Evolutionary conservation across 1,284 basidiomycete genomes (phyloP).

Genomic region (Moesziomyces sp.): DNA sequence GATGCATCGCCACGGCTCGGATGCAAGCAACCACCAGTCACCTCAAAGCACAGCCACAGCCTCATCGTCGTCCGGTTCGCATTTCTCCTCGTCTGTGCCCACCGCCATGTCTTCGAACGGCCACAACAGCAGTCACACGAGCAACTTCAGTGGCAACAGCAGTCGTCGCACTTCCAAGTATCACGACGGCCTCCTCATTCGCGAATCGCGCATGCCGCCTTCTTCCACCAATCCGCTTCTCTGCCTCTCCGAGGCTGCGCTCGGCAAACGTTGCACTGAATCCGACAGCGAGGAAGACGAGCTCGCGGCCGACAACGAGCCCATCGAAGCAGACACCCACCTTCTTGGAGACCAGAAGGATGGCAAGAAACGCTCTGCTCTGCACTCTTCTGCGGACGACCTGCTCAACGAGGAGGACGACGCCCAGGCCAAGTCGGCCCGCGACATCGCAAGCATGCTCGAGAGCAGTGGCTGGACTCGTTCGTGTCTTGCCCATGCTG

Average conservation of each 20-base stretch:
- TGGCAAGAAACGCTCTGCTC: conserved; percentile 20
- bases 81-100: conserved; percentile 22
- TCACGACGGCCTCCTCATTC: conserved; percentile 46
- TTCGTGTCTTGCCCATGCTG: conserved; percentile 38
- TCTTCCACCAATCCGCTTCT: conserved; percentile 48
- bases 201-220: conserved; percentile 44
- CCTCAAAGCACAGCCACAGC: conserved; percentile 29
- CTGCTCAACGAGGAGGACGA: conserved; percentile 28
- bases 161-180: conserved; percentile 42
- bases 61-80: conserved; percentile 19
- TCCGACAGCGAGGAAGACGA: conserved; percentile 46
- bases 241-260: conserved; percentile 47
- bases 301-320: conserved; percentile 15
- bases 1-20: conserved; percentile 30
- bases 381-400: conserved; percentile 13
- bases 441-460: conserved; percentile 38
- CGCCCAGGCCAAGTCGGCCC: conserved; percentile 27
- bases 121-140: conserved; percentile 15
- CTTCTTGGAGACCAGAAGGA: conserved; percentile 11
- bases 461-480: conserved; percentile 37
- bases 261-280: conserved; percentile 45
- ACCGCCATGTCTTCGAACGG: conserved; percentile 25
- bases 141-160: conserved; percentile 24
- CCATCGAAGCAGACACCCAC: conserved; percentile 5
- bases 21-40: conserved; percentile 40